Base-by-base conservation (phyloP, 257 asterid genomes). In the Solanum tarijense region DNA sequence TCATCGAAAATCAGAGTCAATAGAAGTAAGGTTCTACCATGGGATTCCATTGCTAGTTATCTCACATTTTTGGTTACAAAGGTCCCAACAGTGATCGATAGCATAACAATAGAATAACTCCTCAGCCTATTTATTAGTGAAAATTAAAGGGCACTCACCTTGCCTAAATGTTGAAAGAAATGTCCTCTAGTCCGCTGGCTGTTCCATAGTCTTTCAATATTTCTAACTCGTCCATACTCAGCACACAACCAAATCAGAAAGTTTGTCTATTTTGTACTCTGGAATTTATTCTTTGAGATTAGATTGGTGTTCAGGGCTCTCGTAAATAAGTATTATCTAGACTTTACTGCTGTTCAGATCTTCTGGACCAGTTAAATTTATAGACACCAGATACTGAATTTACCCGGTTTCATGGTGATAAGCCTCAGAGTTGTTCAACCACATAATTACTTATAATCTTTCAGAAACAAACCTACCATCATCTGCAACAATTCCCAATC, bases 401-500 rank as follows among this genome's bases (percentile, higher is more conserved):
- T 73, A 73, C 46, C 82, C 48, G 5, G 82, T 35, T 73, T 73
- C 29, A 73, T 27, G 25, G 29, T 35, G 81, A 73, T 73, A 34
- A 35, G 46, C 48, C 81, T 73, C 16, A 73, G 81, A 73, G 46
- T 73, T 34, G 81, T 35, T 34, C 81, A 34, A 20, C 86, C 39
- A 84, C 27, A 36, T 84, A 32, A 72, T 72, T 72, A 72, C 79
- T 84, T 13, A 35, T 21, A 60, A 39, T 85, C 81, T 62, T 85
- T 85, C 38, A 85, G 36, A 65, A 66, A 66, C 11, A 55, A 84
- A 71, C 90, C 87, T 91, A 97, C 99, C 99, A 87, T 95, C 95
- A 94, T 96, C 99, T 68, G 96, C 98, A 76, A 96, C 96, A 83
- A 94, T 92, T 87, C 94, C 98, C 78, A 96, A 87, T 87, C 94